Evolutionary conservation across 2,329 filamentous ascomycete species (phyloP).

Genomic region (Chalara sp.): DNA sequence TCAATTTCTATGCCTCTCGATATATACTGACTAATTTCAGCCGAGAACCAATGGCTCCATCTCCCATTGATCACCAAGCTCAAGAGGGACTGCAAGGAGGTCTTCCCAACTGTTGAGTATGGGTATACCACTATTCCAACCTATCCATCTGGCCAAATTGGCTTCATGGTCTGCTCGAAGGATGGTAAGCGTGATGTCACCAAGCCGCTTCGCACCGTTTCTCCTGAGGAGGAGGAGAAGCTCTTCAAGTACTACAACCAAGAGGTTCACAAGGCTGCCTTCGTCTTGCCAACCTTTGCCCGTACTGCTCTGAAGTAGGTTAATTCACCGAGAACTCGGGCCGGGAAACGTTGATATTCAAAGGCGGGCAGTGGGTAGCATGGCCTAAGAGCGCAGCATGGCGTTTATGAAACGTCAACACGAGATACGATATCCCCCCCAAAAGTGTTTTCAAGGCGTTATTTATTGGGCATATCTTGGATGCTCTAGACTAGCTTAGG

Average conservation of each 20-base stretch:
- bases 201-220: constrained; percentile 77
- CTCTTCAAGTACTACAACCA: constrained; percentile 96
- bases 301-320: constrained; percentile 61
- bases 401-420: too few relatives aligned
- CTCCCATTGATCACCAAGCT: constrained; percentile 87
- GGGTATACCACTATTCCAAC: constrained; percentile 99
- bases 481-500: too few relatives aligned
- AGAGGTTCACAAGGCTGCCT: constrained; percentile 91
- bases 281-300: constrained; percentile 89
- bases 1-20: too few relatives aligned
- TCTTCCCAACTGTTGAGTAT: constrained; percentile 97
- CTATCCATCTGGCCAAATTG: constrained; percentile 97
- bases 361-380: too few relatives aligned
- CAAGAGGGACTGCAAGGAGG: constrained; percentile 92
- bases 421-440: too few relatives aligned
- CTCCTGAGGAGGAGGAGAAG: constrained; percentile 81
- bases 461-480: too few relatives aligned
- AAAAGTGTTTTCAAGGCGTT: too few relatives aligned
- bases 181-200: constrained; percentile 77
- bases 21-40: constrained; percentile 38
- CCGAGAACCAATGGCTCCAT: constrained; percentile 99
- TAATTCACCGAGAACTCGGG: too few relatives aligned
- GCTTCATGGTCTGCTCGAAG: constrained; percentile 99
- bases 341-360: too few relatives aligned
- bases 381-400: too few relatives aligned